Base-by-base conservation (phyloP, 225 moss, liverwort and hornwort genomes). In the Bryum argenteum region DNA sequence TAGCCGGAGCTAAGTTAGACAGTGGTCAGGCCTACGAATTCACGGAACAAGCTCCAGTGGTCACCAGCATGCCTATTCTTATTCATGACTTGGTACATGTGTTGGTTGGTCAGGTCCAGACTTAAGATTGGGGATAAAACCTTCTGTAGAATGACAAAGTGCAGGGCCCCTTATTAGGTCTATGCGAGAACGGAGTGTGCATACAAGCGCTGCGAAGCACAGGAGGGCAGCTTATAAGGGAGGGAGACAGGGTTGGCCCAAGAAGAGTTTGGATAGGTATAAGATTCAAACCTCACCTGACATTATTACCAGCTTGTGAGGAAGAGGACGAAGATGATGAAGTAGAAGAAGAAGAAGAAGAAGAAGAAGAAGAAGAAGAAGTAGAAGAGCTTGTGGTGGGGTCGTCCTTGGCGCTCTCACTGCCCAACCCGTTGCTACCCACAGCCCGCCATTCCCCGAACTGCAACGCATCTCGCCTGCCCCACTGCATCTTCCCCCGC, bases 401-500 rank as follows among this genome's bases (percentile, higher is more conserved):
- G 20, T 60, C 43, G 47, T 77, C 77, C 71, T 71, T 58, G 65
- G 58, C 63, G 59, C 66, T 62, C 33, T 82, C 82, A 48, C 44
- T 72, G 33, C 43, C 57, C 20, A 20, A 51, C 39, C 86, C 75
- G 62, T 78, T 83, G 39, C 86, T 80, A 72, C 72, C 16, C 75
- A 59, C 45, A 65, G 75, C 80, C 69, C 74, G 75, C 57, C 69
- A 48, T 75, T 80, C 78, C 69, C 51, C 64, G 42, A 19, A 51
- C 56, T 39, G 68, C 40, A 68, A 55, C 40, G 51, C 74, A 11
- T 78, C 72, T 58, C 60, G 74, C 77, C 63, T 60, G 18, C 71
- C 59, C 85, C 86, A 75, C 51, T 73, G 80, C 75, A 83, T 62
- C 75, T 67, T 86, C 66, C 78, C 80, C 54, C 69, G 72, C 86